Evolutionary conservation across 2,329 filamentous ascomycete genomes (phyloP).

Genomic region (Camptophora hylomeconis): DNA sequence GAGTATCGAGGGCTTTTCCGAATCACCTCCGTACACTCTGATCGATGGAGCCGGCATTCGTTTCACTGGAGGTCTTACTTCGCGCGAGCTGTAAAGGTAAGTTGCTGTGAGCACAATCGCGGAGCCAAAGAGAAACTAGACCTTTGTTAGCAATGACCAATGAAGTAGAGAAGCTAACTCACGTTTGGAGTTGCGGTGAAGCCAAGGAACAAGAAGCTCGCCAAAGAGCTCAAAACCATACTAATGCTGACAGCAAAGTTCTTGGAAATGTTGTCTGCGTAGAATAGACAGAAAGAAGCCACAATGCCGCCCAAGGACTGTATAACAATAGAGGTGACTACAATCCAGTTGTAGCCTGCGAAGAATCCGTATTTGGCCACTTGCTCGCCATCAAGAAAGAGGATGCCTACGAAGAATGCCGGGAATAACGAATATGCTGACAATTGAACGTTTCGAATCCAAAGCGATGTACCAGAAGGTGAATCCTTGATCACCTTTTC

Average conservation of each 20-base stretch:
- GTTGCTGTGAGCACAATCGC: conserved; percentile 66
- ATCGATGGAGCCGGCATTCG: conserved; percentile 51
- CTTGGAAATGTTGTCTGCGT: conserved; percentile 81
- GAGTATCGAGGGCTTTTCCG: conserved; percentile 39
- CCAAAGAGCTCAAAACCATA: conserved; percentile 74
- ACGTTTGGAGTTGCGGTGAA: conserved; percentile 61
- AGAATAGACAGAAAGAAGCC: conserved; percentile 69
- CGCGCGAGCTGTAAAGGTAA: conserved; percentile 61
- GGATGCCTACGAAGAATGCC: conserved; percentile 70
- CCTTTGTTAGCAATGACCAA: conserved; percentile 3
- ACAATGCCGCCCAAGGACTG: conserved; percentile 77
- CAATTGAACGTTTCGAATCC: conserved; percentile 89
- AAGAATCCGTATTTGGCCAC: conserved; percentile 84
- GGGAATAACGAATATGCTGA: conserved; percentile 91
- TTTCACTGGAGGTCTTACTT: conserved; percentile 38
- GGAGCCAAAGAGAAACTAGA: conserved; percentile 70
- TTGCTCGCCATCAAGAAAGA: conserved; percentile 74
- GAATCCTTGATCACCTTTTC: conserved; percentile 84
- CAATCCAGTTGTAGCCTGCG: conserved; percentile 81
- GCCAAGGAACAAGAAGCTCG: conserved; percentile 75
- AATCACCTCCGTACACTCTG: conserved; percentile 1
- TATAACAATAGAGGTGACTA: conserved; percentile 72
- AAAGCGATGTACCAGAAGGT: conserved; percentile 62
- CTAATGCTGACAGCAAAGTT: conserved; percentile 89
- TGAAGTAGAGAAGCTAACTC: conserved; percentile 27